Base-by-base conservation (phyloP, 495 filamentous ascomycete genomes). In the Penicillium ucsense region DNA sequence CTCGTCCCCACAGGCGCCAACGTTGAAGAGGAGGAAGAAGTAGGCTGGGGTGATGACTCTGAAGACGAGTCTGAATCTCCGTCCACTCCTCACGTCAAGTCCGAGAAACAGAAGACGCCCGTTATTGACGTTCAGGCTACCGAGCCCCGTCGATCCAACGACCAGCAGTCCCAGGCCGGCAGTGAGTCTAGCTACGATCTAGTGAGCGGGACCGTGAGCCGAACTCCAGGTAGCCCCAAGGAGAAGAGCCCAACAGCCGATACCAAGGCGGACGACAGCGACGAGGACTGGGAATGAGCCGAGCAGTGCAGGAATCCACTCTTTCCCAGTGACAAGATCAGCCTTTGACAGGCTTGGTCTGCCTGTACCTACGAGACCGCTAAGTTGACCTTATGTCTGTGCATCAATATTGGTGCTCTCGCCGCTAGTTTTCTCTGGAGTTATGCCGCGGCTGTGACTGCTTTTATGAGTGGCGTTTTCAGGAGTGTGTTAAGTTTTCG, bases 171-270 rank as follows among this genome's bases (percentile, higher is more conserved):
- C 9, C 83, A 85, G 52, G 78, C 88, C 12, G 89, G 86, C 59
- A 94, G 88, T 63, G 90, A 96, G 56, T 85, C 86, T 11, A 94
- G 88, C 69, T 96, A 96, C 57, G 90, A 96, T 62, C 73, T 96
- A 33, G 87, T 96, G 36, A 94, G 88, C 55, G 89, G 89, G 11
- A 80, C 84, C 6, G 81, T 85, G 8, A 95, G 87, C 62, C 82
- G 83, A 43, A 81, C 87, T 30, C 81, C 83, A 8, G 76, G 77
- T 3, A 91, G 86, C 60, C 90, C 90, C 31, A 86, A 83, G 64
- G 83, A 82, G 46, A 74, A 74, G 54, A 68, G 72, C 36, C 50
- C 74, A 30, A 64, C 70, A 6, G 71, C 75, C 48, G 70, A 74
- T 52, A 63, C 72, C 42, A 72, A 73, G 52, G 71, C 67, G 31